These are phyloP conservation scores for Onygena corvina DNA, from an alignment of 2,329 filamentous ascomycete species.

Conservation along the genomic window DNA sequence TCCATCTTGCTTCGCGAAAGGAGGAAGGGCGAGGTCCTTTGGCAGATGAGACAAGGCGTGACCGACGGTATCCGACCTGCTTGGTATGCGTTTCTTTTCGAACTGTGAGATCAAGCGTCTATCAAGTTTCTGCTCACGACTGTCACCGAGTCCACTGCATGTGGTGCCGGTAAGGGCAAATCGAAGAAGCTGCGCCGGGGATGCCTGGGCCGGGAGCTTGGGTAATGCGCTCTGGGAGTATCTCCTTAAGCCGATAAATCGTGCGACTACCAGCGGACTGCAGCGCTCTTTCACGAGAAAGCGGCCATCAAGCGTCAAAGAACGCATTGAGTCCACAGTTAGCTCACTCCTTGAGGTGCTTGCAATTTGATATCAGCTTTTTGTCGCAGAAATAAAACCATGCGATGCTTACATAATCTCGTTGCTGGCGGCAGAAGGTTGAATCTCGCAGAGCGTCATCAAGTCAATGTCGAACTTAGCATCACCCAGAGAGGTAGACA, in stretches of 20 bases:
- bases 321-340: slow-evolving; percentile 6
- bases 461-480: no score
- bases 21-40: background rate
- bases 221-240: background rate
- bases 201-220: background rate
- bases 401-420: background rate
- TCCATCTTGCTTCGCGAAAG: background rate
- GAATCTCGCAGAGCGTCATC: no score
- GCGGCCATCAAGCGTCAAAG: slow-evolving; percentile 7
- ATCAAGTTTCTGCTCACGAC: slow-evolving; percentile 11
- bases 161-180: slow-evolving; percentile 23
- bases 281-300: background rate
- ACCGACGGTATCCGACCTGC: no score
- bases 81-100: slow-evolving; percentile 5
- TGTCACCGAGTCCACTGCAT: slow-evolving; percentile 7
- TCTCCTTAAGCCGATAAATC: background rate
- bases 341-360: background rate
- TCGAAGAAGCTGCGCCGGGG: slow-evolving; percentile 24
- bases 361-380: background rate
- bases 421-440: no score
- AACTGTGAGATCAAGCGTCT: slow-evolving; percentile 18
- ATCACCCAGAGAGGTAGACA: no score
- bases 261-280: background rate
- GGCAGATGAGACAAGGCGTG: background rate
- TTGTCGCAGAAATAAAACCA: background rate